Evolutionary conservation across 2,329 filamentous ascomycete species (phyloP), one percentile per base, ranked within the genome.

Genomic region (Fusarium metavorans): DNA sequence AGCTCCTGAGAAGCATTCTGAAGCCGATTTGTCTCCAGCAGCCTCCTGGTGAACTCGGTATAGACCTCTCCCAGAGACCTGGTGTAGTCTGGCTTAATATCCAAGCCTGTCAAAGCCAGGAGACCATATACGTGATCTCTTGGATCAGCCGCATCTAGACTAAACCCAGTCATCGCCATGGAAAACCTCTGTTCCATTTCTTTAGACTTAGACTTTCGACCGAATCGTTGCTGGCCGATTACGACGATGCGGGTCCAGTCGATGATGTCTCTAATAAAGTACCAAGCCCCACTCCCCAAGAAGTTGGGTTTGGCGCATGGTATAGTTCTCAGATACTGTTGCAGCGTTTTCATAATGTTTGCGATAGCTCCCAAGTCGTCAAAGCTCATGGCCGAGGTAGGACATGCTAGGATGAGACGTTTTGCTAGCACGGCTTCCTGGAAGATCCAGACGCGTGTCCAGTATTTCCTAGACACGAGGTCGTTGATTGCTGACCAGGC

Each of bases 401-500:
- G 60, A 7, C 45, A 63, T 20, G 45, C 32, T 2, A 63, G 35
- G 11, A 63, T 63, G 32, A 63, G 60, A 14, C 39, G 32, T 23
- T 34, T 63, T 18, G 60, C 60, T 3, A 54, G 10, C 18, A 63
- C 60, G 9, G 60, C 60, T 32, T 63, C 60, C 25, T 63, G 60
- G 30, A 63, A 63, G 60, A 63, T 39, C 60, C 60, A 63, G 13
- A 52, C 60, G 2, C 60, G 60, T 0, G 45, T 39, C 45, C 45
- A 63, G 23, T 63, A 63, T 30, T 52, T 23, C 6, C 60, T 18
- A 4, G 45, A 37, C 13, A 63, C 32, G 37, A 63, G 60, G 30
- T 63, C 60, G 45, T 63, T 63, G 23, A 63, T 63, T 18, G 60
- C 60, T 9, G 60, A 63, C 60, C 60, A 63, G 9, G 30, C 25